phyloP scores from a whole-genome alignment of 2,329 filamentous ascomycete genomes.

The Ceratocystis variospora region DNA sequence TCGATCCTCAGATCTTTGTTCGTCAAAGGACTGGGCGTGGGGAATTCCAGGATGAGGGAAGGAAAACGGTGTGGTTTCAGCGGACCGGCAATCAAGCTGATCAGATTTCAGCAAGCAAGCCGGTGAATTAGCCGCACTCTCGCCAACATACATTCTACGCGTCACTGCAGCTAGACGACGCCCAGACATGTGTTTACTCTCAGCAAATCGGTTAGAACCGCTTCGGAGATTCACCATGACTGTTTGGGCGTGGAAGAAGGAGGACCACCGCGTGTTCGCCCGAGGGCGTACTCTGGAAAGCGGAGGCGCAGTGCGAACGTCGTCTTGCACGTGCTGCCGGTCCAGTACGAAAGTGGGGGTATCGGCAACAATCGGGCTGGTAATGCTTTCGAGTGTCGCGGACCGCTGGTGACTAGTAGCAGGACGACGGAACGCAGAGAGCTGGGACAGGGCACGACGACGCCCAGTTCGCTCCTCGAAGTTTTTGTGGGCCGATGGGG shows the following conservation, averaged over 20 bases:
- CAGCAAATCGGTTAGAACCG: conserved; percentile 29
- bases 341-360: conserved; percentile 10
- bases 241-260: conserved; percentile 40
- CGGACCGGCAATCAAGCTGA: conserved; percentile 10
- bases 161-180: conserved; percentile 13
- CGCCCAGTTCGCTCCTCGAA: conserved; percentile 30
- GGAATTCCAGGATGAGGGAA: not conserved
- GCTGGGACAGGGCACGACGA: conserved; percentile 43
- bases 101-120: conserved; percentile 16
- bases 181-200: conserved; percentile 8
- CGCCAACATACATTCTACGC: conserved; percentile 14
- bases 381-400: conserved; percentile 43
- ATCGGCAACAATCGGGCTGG: not conserved
- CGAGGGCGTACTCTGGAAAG: conserved; percentile 5
- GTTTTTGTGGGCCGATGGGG: conserved; percentile 40
- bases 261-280: conserved; percentile 33
- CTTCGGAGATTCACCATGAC: conserved; percentile 22
- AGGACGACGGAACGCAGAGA: conserved; percentile 55
- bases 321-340: not conserved
- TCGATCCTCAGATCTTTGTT: not conserved
- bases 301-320: not conserved
- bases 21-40: not conserved
- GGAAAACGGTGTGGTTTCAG: not conserved
- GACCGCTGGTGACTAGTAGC: conserved; percentile 69
- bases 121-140: conserved; percentile 10